phyloP scores from a whole-genome alignment of 257 asterid genomes.

The Petunia axillaris region DNA sequence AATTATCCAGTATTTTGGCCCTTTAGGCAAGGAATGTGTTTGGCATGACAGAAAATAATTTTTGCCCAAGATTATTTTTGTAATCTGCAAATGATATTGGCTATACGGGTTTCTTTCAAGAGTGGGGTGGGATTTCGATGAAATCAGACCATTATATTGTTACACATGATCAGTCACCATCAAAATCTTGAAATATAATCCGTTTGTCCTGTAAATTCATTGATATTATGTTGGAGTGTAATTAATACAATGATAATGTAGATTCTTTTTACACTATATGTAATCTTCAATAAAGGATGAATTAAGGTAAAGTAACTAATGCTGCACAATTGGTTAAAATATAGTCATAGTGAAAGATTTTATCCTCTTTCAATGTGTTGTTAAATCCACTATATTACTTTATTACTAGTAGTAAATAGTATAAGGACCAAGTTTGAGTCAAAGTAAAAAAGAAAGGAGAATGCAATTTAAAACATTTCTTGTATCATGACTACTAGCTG shows the following conservation, averaged over 20 bases:
- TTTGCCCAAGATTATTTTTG: not conserved
- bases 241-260: no score
- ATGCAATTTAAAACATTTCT: slow-evolving; percentile 1
- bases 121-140: slow-evolving; percentile 7
- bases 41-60: not conserved
- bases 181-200: not conserved
- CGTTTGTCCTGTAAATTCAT: not conserved
- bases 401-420: no score
- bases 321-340: no score
- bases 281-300: no score
- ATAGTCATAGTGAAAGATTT: no score
- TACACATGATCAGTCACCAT: slow-evolving; percentile 21
- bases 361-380: no score
- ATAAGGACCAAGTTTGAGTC: not conserved
- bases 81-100: not conserved
- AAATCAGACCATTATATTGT: slow-evolving; percentile 18
- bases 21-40: not conserved
- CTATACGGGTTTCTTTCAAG: not conserved
- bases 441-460: not conserved
- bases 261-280: no score
- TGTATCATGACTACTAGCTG: not conserved
- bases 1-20: not conserved
- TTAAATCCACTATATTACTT: no score
- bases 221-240: not conserved
- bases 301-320: no score